phyloP scores from a whole-genome alignment of 1,284 basidiomycete species.

The Porogramme epimiltina region DNA sequence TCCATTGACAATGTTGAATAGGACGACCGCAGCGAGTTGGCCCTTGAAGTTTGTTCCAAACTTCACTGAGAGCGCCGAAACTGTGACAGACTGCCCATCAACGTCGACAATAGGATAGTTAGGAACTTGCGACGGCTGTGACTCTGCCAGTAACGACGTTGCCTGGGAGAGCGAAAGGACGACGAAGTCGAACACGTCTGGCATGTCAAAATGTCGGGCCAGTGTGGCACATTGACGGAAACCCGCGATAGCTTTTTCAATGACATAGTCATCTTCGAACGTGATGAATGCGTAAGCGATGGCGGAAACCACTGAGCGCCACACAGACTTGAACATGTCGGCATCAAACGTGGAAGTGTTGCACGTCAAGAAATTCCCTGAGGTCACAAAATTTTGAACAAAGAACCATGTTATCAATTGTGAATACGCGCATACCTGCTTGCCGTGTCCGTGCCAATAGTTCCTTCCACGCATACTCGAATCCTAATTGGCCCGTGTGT shows the following conservation, averaged over 20 bases:
- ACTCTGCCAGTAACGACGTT: constrained; percentile 80
- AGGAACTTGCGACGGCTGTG: constrained; percentile 70
- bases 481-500: constrained; percentile 94
- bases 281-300: constrained; percentile 93
- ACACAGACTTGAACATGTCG: constrained; percentile 90
- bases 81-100: constrained; percentile 87
- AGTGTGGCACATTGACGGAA: constrained; percentile 96
- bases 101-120: constrained; percentile 92
- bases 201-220: constrained; percentile 86
- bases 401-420: not conserved
- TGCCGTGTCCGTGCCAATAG: constrained; percentile 82
- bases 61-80: constrained; percentile 89
- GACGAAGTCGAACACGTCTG: constrained; percentile 96
- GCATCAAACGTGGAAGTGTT: constrained; percentile 84
- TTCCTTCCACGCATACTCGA: constrained; percentile 99
- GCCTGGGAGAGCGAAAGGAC: constrained; percentile 91
- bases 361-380: constrained; percentile 80
- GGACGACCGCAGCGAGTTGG: constrained; percentile 94
- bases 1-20: constrained; percentile 98
- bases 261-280: constrained; percentile 96
- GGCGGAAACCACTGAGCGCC: constrained; percentile 91
- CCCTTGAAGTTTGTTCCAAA: constrained; percentile 97
- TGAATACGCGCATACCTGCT: constrained; percentile 55
- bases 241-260: constrained; percentile 92
- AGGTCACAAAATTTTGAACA: not conserved